Evolutionary conservation across 2,329 filamentous ascomycete genomes (phyloP), one percentile per base, ranked within the genome.

Genomic region (Taxawa tesnikishii): DNA sequence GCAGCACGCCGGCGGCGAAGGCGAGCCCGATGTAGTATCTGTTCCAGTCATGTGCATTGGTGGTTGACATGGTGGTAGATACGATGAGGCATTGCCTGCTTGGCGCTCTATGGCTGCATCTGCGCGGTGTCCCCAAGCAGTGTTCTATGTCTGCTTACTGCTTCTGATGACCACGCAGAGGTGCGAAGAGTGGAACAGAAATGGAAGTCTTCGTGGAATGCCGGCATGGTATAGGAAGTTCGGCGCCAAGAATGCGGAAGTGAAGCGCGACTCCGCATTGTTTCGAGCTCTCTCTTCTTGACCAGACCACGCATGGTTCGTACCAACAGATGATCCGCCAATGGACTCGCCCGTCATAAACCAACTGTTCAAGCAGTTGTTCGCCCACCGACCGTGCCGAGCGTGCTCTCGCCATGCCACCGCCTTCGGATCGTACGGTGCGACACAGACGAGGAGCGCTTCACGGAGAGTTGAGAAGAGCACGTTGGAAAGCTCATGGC

Each of bases 301-400:
- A 23, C 8, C 19, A 23, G 7, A 7, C 19, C 7, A 7, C 19
- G n/a, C 19, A 23, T 7, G 19, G n/a, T 23, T 7, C 19, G 7
- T 23, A n/a, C n/a, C 8, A 8, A 23, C 3, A 23, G 10, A 6
- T 11, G 23, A 17, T 19, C 18, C 3, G 10, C 28, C 34, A 30
- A 93, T 94, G 85, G 85, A 94, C 61, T 87, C 83, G 12, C 79
- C 79, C 37, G 64, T 83, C 40, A 68, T 85, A 43, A 73, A 73
- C 29, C 79, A 79, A 52, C 69, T 94, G 51, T 88, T 94, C 50
- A 75, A 81, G 48, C 82, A 84, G 63, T 73, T 96, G 26, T 92
- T 93, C 48, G 74, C 75, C 27, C 82, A 87, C 49, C 72, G 73
- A 29, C 67, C 74, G 30, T 80, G 77, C 50, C 67, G 70, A 48